These are phyloP conservation scores for Stephanodiscus triporus DNA, from an alignment of 108 stramenopile genomes.

Conservation along the genomic window DNA sequence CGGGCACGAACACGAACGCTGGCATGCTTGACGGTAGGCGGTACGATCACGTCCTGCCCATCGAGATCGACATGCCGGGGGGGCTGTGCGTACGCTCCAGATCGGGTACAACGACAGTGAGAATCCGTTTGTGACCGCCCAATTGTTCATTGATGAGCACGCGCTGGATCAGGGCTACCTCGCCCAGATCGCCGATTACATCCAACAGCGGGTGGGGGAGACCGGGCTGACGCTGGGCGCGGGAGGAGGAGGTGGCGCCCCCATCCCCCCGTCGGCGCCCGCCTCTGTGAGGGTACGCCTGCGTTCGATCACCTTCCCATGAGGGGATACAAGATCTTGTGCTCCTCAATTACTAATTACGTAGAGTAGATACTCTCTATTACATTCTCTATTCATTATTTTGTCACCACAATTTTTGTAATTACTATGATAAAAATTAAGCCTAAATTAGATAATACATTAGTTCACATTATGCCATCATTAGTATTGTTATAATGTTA, in stretches of 20 bases:
- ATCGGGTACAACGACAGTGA: slow-evolving; percentile 98
- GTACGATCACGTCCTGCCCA: slow-evolving; percentile 94
- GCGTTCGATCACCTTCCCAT: slow-evolving; percentile 73
- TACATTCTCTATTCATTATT: no score
- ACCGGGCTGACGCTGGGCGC: slow-evolving; percentile 65
- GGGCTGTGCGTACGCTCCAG: slow-evolving; percentile 81
- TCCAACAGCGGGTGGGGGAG: slow-evolving; percentile 74
- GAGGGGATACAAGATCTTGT: slow-evolving; percentile 71
- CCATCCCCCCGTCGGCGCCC: slow-evolving; percentile 10
- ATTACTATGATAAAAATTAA: no score
- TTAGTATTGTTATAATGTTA: no score
- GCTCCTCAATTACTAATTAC: no score
- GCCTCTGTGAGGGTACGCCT: slow-evolving; percentile 24
- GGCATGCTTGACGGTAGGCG: slow-evolving; percentile 82
- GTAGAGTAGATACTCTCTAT: no score
- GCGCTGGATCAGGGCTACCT: slow-evolving; percentile 89
- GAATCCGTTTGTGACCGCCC: slow-evolving; percentile 95
- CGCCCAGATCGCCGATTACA: slow-evolving; percentile 91
- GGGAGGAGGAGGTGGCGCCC: slow-evolving; percentile 12
- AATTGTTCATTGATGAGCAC: slow-evolving; percentile 94
- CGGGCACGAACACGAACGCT: slow-evolving; percentile 74
- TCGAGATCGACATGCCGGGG: slow-evolving; percentile 89
- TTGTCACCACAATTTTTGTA: no score
- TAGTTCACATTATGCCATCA: no score
- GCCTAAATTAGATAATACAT: no score